Evolutionary conservation across 805 yeast species (phyloP), one percentile per base, ranked within the genome.

Genomic region (Cyberlindnera xylosilytica): DNA sequence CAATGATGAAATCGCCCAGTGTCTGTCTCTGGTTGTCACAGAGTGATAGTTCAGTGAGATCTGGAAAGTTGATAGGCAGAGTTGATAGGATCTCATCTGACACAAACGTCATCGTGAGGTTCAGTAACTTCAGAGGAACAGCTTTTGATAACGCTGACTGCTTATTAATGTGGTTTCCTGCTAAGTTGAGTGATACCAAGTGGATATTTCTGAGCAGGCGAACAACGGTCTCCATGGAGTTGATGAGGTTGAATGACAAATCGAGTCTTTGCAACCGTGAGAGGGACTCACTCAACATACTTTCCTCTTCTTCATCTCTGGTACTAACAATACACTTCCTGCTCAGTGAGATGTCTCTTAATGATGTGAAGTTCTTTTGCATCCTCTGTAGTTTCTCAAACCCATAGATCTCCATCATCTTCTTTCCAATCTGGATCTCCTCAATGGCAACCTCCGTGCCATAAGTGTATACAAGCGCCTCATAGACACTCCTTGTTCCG

Each of bases 381-480:
- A 71, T 53, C n/a, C 51, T 37, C 34, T 73, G 69, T 34, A 82
- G 57, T 47, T 74, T 72, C 19, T 76, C 82, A 54, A 86, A 80
- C 1, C 96, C 96, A 43, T 67, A 74, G 20, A 76, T 72, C 53
- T 85, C 81, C 8, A 79, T 78, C 6, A 51, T 48, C 57, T 87
- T 87, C 1, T 65, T 42, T 0, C 88, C 87, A 39, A 83, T 70
- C 19, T 57, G 58, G 6, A 78, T 56, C 15, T 66, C 63, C 8
- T 62, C 53, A 4, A 53, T 49, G 9, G 50, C 56, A 5, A 51
- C 53, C n/a, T 61, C 56, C 2, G 64, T 59, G 10, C 73, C 70
- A 57, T 84, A 84, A 37, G 70, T 72, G 12, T 56, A 58, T 12
- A 53, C 38, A n/a, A 88, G 42, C 0, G 86, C 88, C 6, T 72